Percentiles rank a stretch among this genome's conserved stretches.
phyloP scores from a whole-genome alignment of 306 rosid genomes.

The Rosa lucieae region DNA sequence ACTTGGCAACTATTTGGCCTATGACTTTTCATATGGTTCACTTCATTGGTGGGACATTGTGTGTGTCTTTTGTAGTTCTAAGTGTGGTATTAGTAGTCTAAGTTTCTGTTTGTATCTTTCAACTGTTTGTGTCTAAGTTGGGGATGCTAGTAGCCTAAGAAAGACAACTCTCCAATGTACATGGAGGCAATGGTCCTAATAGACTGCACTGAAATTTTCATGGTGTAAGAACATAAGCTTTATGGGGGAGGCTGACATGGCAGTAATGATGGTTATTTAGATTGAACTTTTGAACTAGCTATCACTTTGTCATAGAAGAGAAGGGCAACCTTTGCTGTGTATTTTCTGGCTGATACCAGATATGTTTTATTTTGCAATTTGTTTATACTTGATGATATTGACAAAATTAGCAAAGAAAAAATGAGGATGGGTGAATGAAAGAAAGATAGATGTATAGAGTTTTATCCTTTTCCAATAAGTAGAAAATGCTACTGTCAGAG shows the following conservation, averaged over 20 bases:
- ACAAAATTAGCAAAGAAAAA: neutral
- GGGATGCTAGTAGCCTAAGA: slow-evolving; percentile 1
- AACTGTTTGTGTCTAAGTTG: neutral
- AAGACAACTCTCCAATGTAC: neutral
- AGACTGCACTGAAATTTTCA: neutral
- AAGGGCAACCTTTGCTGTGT: neutral
- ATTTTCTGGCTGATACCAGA: neutral
- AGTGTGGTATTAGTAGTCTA: neutral
- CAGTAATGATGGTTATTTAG: neutral
- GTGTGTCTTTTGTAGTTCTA: neutral
- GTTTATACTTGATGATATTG: neutral
- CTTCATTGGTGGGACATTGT: neutral
- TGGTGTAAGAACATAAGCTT: neutral
- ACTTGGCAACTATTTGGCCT: neutral
- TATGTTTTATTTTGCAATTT: neutral
- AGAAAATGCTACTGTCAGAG: neutral
- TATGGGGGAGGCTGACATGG: neutral
- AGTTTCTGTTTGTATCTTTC: neutral
- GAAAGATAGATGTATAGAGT: neutral
- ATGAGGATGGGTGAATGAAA: neutral
- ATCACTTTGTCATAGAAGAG: neutral
- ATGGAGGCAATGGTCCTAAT: slow-evolving; percentile 3
- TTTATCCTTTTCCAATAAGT: neutral
- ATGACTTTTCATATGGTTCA: neutral
- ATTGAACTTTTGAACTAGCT: neutral